These are phyloP conservation scores for Leishmania lainsoni DNA, from an alignment of 208 protist genomes.

Conservation along the genomic window DNA sequence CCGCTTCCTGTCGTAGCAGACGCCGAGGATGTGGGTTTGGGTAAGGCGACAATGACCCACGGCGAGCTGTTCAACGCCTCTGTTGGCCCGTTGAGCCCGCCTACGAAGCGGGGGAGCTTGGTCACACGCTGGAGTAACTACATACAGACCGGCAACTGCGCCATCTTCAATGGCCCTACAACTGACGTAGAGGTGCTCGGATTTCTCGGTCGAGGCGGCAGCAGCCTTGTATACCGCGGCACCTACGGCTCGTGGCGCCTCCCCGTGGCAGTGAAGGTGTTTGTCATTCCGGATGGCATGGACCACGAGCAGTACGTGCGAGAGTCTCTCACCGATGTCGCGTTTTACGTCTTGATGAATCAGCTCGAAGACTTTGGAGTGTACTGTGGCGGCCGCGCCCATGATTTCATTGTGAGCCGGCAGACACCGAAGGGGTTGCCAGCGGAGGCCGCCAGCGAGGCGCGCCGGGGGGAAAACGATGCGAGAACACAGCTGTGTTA, in stretches of 20 bases:
- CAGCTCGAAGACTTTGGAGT: slow-evolving; percentile 71
- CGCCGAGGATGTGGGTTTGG: background rate
- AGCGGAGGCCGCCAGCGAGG: slow-evolving; percentile 47
- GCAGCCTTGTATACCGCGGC: slow-evolving; percentile 79
- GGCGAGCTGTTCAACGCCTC: slow-evolving; percentile 3
- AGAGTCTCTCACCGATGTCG: slow-evolving; percentile 81
- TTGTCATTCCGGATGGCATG: slow-evolving; percentile 71
- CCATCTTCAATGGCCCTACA: slow-evolving; percentile 61
- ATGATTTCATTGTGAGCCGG: slow-evolving; percentile 84
- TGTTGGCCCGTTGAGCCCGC: slow-evolving; percentile 26
- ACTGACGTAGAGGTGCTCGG: slow-evolving; percentile 47
- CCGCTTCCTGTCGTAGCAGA: background rate
- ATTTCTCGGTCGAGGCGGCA: slow-evolving; percentile 73
- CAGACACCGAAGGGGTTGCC: slow-evolving; percentile 52
- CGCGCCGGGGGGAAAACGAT: slow-evolving; percentile 31
- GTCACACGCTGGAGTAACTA: slow-evolving; percentile 67
- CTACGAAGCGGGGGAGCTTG: slow-evolving; percentile 47
- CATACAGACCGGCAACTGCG: slow-evolving; percentile 42
- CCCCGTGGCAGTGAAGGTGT: slow-evolving; percentile 86
- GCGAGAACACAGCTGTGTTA: slow-evolving; percentile 69
- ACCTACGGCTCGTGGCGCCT: slow-evolving; percentile 41
- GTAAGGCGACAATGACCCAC: background rate
- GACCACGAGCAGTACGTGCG: slow-evolving; percentile 70
- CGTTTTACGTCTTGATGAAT: slow-evolving; percentile 83
- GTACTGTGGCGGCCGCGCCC: slow-evolving; percentile 43